Base-by-base conservation (phyloP, 78 protist species). In the Dictyostelium brefeldianum region DNA sequence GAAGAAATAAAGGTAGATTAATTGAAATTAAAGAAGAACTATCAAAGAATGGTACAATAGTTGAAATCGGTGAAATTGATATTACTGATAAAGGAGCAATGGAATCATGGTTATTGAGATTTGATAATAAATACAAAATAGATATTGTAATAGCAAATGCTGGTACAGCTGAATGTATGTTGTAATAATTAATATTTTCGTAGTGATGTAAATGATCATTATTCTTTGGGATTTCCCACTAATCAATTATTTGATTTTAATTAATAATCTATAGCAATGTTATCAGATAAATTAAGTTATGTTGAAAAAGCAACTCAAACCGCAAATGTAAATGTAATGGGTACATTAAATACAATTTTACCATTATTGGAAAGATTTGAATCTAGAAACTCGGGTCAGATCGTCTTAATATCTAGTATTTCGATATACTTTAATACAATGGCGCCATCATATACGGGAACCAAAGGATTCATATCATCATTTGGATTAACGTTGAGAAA, bases 131-230 rank as follows among this genome's bases (percentile, higher is more conserved):
- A 43, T 29, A 69, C 17, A 73, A 47, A 50, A 31, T 81, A 36
- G 89, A 81, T 46, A 5, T 81, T 20, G 25, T 81, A 27, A 67
- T 67, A 50, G 89, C 89, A 2, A 81, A 81, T 65, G 89, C 89
- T 48, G 89, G 79, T 20, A 46, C 46, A 4, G 46, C 15, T 2
- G 87, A 80, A 70, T 29, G 78, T 70, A 41, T 41, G 78, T 43
- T 11, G 5, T 4, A 67, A 10, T 7, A 67, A 56, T 18, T 18
- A 2, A 17, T 10, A 48, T 48, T n/a, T n/a, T n/a, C n/a, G n/a
- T n/a, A n/a, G n/a, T n/a, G n/a, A n/a, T n/a, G n/a, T n/a, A n/a
- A n/a, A n/a, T n/a, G n/a, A n/a, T n/a, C n/a, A n/a, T n/a, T n/a
- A n/a, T n/a, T n/a, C n/a, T n/a, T n/a, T n/a, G n/a, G n/a, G n/a